Evolutionary conservation across 2,329 filamentous ascomycete genomes (phyloP).

Genomic region (Colletotrichum camelliae): DNA sequence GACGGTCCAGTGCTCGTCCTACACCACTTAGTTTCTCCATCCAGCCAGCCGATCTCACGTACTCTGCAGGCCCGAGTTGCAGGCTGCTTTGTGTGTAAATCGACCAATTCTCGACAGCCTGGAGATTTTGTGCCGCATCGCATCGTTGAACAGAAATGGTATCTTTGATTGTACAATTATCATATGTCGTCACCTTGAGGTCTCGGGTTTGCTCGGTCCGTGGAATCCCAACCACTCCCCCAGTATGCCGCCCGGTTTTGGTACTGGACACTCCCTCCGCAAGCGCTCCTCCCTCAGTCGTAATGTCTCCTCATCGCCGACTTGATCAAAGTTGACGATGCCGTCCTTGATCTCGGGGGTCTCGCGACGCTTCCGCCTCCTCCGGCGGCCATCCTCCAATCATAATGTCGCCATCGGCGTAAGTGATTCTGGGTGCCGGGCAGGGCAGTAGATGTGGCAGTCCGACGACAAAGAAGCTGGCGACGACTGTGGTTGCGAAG

Average conservation of each 20-base stretch:
- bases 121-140: neutral
- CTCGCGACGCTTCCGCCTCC: constrained; percentile 45
- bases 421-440: constrained; percentile 77
- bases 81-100: neutral
- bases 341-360: constrained; percentile 47
- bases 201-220: constrained; percentile 18
- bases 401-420: constrained; percentile 70
- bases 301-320: constrained; percentile 38
- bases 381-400: constrained; percentile 51
- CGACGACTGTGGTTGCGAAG: constrained; percentile 89
- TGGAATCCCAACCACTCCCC: constrained; percentile 78
- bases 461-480: constrained; percentile 90
- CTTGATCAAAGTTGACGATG: constrained; percentile 53
- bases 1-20: neutral
- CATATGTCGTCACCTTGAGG: constrained; percentile 5
- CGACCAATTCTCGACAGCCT: neutral
- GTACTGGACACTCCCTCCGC: constrained; percentile 85
- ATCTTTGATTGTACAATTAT: constrained; percentile 16
- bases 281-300: constrained; percentile 41
- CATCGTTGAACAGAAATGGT: constrained; percentile 5
- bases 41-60: neutral
- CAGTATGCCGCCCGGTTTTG: constrained; percentile 83
- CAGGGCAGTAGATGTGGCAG: constrained; percentile 92
- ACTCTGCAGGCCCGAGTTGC: neutral
- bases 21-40: neutral